Base-by-base conservation (phyloP, 2,329 filamentous ascomycete species). In the Hawksworthiomyces lignivorus region DNA sequence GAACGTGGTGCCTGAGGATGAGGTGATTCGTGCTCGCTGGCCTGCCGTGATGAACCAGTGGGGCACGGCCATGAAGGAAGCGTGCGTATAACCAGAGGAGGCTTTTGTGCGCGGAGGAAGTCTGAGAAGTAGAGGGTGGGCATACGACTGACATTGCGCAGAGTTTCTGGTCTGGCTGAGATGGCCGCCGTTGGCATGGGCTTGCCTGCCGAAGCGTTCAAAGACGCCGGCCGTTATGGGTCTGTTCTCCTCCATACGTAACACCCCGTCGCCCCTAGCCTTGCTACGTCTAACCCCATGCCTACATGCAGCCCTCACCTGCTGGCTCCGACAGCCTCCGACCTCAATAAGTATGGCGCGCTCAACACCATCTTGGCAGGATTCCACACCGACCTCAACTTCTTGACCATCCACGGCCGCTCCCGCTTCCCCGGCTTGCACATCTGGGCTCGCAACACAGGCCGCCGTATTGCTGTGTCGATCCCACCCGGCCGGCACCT, bases 351-450 rank as follows among this genome's bases (percentile, higher is more conserved):
- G 44, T 75, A 77, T 60, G 72, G 70, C 35, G 36, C 56, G 4
- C 61, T 65, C 38, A 68, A 77, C 61, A 79, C 73, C 37, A 78
- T 80, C 52, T 68, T 80, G 14, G 75, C 75, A 14, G 75, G 75
- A 29, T 80, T 80, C 63, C 75, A 80, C 57, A 79, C 75, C 1
- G 75, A 80, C 53, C 72, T 80, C 44, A 80, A 80, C 65, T 80
- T 79, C 56, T 65, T 80, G 39, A 80, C 75, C 49, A 80, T 80
- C 59, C 75, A 80, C 62, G 75, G 75, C 43, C 75, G 75, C 50
- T 77, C 72, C 22, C 72, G 75, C 45, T 80, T 77, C 51, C 75
- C 75, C 0, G 75, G 75, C 3, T 65, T 80, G 50, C 69, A 80
- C 62, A 72, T 80, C 53, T 80, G 75, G 75, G 75, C 74, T 18